Conservation (phyloP, 129 eudicot species). For the Dittrichia graveolens region DNA sequence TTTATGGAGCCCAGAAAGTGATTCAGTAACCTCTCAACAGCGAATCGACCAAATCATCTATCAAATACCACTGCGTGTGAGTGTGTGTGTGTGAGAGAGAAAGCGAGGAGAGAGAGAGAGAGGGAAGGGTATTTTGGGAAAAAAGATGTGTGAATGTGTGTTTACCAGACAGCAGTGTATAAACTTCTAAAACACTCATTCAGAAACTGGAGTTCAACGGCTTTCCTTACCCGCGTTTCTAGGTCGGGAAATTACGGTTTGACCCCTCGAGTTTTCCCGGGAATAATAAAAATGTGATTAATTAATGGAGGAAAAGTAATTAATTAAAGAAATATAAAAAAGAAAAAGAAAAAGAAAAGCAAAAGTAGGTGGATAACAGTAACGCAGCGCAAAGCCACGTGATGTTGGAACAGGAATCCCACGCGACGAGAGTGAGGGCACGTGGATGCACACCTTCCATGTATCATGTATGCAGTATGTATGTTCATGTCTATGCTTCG, state of each 20-base stretch:
- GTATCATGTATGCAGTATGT: constrained; percentile 6
- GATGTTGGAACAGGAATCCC: constrained; percentile 35
- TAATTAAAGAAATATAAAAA: background rate
- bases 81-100: constrained; percentile 17
- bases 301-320: background rate
- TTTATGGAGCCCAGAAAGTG: constrained; percentile 58
- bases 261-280: constrained; percentile 33
- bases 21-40: constrained; percentile 49
- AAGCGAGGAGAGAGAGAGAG: constrained; percentile 16
- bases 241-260: background rate
- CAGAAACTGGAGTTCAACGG: constrained; percentile 41
- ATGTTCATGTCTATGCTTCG: background rate
- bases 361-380: constrained; percentile 47
- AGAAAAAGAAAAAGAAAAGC: constrained; percentile 19
- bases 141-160: constrained; percentile 2
- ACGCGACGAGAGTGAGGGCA: constrained; percentile 34
- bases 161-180: background rate
- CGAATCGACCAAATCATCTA: constrained; percentile 25
- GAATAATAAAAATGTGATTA: background rate
- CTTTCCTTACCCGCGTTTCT: constrained; percentile 33
- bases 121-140: constrained; percentile 33
- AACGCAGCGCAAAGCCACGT: constrained; percentile 43
- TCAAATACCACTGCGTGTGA: constrained; percentile 14
- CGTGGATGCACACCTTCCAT: constrained; percentile 40
- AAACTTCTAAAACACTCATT: constrained; percentile 27